Percentiles rank a stretch among this genome's conserved stretches.
These are phyloP conservation scores for Blastosporella zonata DNA, from an alignment of 1,284 basidiomycete species.

Conservation along the genomic window DNA sequence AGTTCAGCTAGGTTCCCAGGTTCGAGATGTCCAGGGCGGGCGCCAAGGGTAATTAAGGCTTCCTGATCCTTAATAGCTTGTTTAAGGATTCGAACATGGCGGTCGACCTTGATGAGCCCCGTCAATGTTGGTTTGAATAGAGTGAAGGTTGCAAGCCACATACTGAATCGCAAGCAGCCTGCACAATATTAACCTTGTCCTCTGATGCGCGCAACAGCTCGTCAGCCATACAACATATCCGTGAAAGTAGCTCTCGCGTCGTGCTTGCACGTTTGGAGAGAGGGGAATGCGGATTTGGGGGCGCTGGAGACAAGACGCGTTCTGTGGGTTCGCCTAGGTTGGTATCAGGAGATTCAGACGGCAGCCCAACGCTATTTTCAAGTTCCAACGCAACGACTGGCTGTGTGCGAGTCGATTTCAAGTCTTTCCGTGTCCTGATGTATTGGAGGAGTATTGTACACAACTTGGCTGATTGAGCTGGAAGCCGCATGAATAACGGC, in stretches of 20 bases:
- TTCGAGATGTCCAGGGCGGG: slow-evolving; percentile 50
- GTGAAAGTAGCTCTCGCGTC: slow-evolving; percentile 50
- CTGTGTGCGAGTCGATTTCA: background rate
- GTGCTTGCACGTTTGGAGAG: slow-evolving; percentile 29
- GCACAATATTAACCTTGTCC: slow-evolving; percentile 73
- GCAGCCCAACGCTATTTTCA: background rate
- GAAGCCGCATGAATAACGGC: background rate
- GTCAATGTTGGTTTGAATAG: too few relatives aligned
- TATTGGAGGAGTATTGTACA: slow-evolving; percentile 42
- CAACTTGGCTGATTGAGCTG: slow-evolving; percentile 41
- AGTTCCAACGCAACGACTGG: background rate
- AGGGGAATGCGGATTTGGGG: slow-evolving; percentile 17
- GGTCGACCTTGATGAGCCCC: slow-evolving; percentile 46
- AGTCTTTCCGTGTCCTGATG: slow-evolving; percentile 33
- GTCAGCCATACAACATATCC: slow-evolving; percentile 57
- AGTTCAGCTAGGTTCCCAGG: slow-evolving; percentile 60
- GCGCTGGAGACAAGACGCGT: background rate
- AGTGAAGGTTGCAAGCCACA: slow-evolving; percentile 19
- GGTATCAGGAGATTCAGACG: background rate
- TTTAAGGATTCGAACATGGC: slow-evolving; percentile 70
- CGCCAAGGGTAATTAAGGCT: slow-evolving; percentile 51
- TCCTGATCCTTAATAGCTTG: slow-evolving; percentile 75
- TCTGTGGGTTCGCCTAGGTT: background rate
- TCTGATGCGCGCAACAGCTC: slow-evolving; percentile 60
- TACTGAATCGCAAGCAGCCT: slow-evolving; percentile 66